Evolutionary conservation across 192 early-diverging fungal species (phyloP), one percentile per base, ranked within the genome.

Genomic region (Tieghemiomyces parasiticus): DNA sequence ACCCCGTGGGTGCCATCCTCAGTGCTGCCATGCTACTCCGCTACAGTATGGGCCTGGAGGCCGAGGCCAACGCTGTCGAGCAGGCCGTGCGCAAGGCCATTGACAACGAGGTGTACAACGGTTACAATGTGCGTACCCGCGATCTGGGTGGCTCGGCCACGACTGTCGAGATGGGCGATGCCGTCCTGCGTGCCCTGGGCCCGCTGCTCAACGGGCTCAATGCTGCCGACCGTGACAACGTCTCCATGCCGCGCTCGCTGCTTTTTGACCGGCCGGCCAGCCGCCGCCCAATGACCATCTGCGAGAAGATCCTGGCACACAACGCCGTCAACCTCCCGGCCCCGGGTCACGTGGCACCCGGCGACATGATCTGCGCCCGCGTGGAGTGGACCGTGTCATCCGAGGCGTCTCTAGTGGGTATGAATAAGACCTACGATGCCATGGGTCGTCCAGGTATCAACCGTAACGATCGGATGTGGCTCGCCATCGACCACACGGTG

Each of bases 1-100:
- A 99, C 74, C 96, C 96, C 29, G 82, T 99, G 34, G 96, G 92
- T 44, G 96, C 94, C 46, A 99, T 99, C 65, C 87, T 99, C 60
- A 87, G 84, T 65, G 87, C 78, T 30, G 94, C 96, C 28, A 80
- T 99, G 80, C 72, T 99, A 70, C 77, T 99, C 63, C 82, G 87
- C 60, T 99, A 96, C 78, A 97, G 93, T 35, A 78, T 99, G 63
- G 85, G 83, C 65, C 70, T 95, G 70, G 86, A 90, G 64, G 70
- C 74, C 60, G 94, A 99, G 71, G 94, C 94, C 56, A 79, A 83
- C 61, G 88, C 89, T 14, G 66, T 99, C 42, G 96, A 99, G 77
- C 78, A 82, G 34, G 92, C 94, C 45, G 94, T 97, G 26, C 83
- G 84, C 62, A 77, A 84, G 51, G 94, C 93, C 42, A 76, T 99